phyloP scores from a whole-genome alignment of 2,329 filamentous ascomycete genomes.

The Colletotrichum magnum region DNA sequence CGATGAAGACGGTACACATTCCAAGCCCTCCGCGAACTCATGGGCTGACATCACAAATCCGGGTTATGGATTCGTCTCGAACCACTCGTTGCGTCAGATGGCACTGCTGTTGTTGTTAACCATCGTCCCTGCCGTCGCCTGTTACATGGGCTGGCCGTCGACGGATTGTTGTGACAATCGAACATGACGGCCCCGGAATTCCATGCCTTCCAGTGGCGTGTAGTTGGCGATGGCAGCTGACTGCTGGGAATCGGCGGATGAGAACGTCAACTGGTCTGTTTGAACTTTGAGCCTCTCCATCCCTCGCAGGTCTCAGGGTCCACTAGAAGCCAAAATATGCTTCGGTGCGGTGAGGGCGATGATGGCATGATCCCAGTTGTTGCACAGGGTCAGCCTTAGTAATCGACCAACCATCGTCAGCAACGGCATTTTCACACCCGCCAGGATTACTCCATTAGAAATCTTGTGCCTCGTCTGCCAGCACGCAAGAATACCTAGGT shows the following conservation, averaged over 20 bases:
- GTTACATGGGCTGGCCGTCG: slow-evolving; percentile 7
- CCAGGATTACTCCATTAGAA: background rate
- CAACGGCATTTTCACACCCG: background rate
- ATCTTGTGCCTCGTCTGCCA: slow-evolving; percentile 1
- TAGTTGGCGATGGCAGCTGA: slow-evolving; percentile 4
- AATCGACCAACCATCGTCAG: background rate
- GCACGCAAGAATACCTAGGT: background rate
- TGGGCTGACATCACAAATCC: slow-evolving; percentile 24
- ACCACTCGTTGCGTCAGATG: background rate
- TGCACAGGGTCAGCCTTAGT: background rate
- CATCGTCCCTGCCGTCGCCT: background rate
- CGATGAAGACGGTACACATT: background rate
- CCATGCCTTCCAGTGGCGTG: background rate
- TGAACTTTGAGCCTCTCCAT: background rate
- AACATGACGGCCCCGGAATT: slow-evolving; percentile 11
- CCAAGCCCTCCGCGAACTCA: background rate
- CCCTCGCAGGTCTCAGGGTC: background rate
- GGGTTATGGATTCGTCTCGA: slow-evolving; percentile 1
- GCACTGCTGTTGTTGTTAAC: too few species aligned
- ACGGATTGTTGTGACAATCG: slow-evolving; percentile 10
- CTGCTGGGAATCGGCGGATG: slow-evolving; percentile 6
- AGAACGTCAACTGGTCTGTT: background rate
- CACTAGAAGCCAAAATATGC: background rate
- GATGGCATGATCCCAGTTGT: slow-evolving; percentile 32
- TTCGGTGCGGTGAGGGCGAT: slow-evolving; percentile 5